Conservation (phyloP, 441 rosid species). For the Syzygium syzygioides region DNA sequence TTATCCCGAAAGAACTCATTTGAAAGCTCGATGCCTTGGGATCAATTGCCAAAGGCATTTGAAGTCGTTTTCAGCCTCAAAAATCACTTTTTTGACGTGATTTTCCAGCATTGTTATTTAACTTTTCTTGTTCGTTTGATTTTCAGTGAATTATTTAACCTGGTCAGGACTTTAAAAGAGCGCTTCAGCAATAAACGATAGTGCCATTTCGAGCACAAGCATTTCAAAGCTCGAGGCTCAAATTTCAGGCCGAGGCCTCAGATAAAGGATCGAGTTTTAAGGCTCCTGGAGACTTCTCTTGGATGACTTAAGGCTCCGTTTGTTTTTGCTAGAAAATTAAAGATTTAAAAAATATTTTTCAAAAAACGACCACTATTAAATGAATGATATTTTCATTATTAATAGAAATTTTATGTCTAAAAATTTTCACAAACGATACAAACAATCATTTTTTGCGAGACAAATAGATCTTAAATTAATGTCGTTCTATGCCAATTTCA, state of each 20-base stretch:
- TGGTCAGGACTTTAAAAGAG: neutral
- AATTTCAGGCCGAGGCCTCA: accelerated
- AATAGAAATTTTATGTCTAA: too few species aligned
- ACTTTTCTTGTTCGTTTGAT: neutral
- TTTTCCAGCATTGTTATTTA: accelerated
- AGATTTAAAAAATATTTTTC: too few species aligned
- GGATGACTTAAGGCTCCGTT: accelerated
- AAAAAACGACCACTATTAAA: too few species aligned
- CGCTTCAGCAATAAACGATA: neutral
- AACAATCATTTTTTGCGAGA: too few species aligned
- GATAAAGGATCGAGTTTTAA: neutral
- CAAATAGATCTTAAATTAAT: too few species aligned
- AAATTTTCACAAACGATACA: too few species aligned
- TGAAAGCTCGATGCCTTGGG: neutral
- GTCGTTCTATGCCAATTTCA: too few species aligned
- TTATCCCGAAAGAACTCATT: too few species aligned
- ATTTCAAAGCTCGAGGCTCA: neutral
- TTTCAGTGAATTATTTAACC: neutral
- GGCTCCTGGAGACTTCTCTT: neutral
- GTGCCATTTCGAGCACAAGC: neutral
- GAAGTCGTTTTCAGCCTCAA: neutral
- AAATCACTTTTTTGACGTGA: neutral
- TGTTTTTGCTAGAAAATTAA: too few species aligned
- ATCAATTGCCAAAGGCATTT: neutral
- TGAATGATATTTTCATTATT: too few species aligned